Conservation (phyloP, 2,329 filamentous ascomycete species). For the Ophiocordyceps camponoti-floridani region DNA sequence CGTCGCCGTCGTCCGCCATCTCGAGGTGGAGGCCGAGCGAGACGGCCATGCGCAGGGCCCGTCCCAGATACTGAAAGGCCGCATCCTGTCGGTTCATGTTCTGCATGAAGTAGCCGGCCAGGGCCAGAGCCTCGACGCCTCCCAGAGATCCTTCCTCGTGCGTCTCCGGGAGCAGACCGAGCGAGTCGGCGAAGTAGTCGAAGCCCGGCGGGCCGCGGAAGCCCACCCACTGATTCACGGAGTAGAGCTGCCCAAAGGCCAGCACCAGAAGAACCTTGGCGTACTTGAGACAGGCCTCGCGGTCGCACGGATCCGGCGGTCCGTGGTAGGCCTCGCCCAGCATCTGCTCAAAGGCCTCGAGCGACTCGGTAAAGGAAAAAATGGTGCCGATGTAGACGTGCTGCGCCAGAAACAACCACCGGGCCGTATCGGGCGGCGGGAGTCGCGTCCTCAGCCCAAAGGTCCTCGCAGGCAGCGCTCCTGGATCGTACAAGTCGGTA, state of each 20-base stretch:
- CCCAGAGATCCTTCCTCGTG: conserved; percentile 35
- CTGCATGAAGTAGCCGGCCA: conserved; percentile 38
- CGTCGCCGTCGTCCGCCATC: conserved; percentile 17
- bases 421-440: conserved; percentile 31
- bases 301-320: conserved; percentile 21
- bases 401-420: conserved; percentile 29
- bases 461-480: conserved; percentile 13
- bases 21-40: conserved; percentile 38
- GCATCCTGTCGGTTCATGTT: conserved; percentile 36
- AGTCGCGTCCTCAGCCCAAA: conserved; percentile 14
- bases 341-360: conserved; percentile 23
- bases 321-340: conserved; percentile 24
- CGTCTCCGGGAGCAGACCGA: conserved; percentile 33
- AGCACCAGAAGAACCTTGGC: conserved; percentile 33
- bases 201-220: conserved; percentile 35
- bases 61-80: conserved; percentile 34
- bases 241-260: conserved; percentile 37
- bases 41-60: conserved; percentile 38
- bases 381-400: conserved; percentile 39
- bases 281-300: conserved; percentile 27
- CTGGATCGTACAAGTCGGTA: conserved; percentile 15
- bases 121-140: conserved; percentile 34
- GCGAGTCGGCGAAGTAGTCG: conserved; percentile 31
- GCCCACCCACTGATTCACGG: conserved; percentile 35
- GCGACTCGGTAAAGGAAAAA: conserved; percentile 31